These are phyloP conservation scores for Biancaea sappan DNA, from an alignment of 306 rosid genomes.

Conservation along the genomic window DNA sequence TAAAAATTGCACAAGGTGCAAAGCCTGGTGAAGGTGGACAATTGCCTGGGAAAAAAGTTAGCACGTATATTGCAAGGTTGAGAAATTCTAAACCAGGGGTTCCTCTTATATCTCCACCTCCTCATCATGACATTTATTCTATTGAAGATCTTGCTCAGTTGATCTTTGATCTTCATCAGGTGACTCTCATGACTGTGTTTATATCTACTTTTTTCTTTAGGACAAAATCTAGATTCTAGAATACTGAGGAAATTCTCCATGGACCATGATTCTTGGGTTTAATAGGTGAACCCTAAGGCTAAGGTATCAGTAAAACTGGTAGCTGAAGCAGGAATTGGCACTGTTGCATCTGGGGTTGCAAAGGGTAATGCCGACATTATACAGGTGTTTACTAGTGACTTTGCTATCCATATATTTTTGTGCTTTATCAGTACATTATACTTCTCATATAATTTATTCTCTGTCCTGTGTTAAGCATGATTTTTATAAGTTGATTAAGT, in stretches of 20 bases:
- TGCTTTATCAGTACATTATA: constrained; percentile 4
- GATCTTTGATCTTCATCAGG: constrained; percentile 99
- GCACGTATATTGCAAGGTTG: constrained; percentile 96
- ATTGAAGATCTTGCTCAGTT: constrained; percentile 99
- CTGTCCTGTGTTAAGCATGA: constrained; percentile 18
- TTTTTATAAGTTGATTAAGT: neutral
- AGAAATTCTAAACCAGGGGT: constrained; percentile 99
- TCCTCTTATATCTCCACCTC: constrained; percentile 99
- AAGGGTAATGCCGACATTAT: constrained; percentile 94
- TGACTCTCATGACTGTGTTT: constrained; percentile 43
- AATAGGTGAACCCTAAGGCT: constrained; percentile 89
- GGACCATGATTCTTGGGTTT: constrained; percentile 35
- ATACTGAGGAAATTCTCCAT: constrained; percentile 29
- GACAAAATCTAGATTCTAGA: constrained; percentile 17
- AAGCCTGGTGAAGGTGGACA: constrained; percentile 99
- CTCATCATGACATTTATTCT: constrained; percentile 98
- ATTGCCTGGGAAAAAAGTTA: constrained; percentile 97
- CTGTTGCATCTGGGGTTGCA: constrained; percentile 96
- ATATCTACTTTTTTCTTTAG: constrained; percentile 22
- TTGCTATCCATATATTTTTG: constrained; percentile 19
- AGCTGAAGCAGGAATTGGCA: constrained; percentile 90
- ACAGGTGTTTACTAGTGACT: constrained; percentile 61
- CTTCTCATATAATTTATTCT: neutral
- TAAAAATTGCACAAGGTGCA: constrained; percentile 99
- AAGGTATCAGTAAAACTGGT: constrained; percentile 81